These are phyloP conservation scores for Smallanthus sonchifolius DNA, from an alignment of 129 eudicot genomes.

Conservation along the genomic window DNA sequence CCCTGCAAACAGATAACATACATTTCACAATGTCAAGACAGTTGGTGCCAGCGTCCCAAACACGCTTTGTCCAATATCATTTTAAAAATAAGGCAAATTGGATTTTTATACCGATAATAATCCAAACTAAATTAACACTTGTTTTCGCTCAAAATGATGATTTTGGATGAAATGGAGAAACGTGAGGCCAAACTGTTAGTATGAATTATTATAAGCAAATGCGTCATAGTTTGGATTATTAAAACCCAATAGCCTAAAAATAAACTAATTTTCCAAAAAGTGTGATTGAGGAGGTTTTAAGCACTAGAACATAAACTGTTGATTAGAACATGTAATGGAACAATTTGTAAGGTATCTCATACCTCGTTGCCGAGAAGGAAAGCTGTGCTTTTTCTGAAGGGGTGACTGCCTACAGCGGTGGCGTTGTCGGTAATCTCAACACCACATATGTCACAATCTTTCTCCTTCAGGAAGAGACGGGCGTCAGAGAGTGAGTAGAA, in stretches of 20 bases:
- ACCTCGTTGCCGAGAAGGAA: constrained; percentile 98
- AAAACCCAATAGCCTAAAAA: too few relatives aligned
- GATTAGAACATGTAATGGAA: background rate
- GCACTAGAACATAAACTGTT: background rate
- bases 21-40: background rate
- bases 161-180: too few relatives aligned
- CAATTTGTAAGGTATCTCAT: background rate
- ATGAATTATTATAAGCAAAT: too few relatives aligned
- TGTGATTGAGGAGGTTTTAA: background rate
- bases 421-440: constrained; percentile 90
- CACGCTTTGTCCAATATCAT: background rate
- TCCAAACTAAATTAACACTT: too few relatives aligned
- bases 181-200: too few relatives aligned
- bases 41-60: background rate
- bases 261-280: background rate
- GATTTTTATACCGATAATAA: too few relatives aligned
- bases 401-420: constrained; percentile 65
- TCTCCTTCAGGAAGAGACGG: constrained; percentile 80
- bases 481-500: constrained; percentile 82
- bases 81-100: too few relatives aligned
- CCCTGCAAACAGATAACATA: constrained; percentile 48
- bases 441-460: constrained; percentile 87
- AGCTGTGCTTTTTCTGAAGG: constrained; percentile 78
- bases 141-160: too few relatives aligned
- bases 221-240: too few relatives aligned